Evolutionary conservation across 192 early-diverging fungal genomes (phyloP).

Genomic region (Backusella circina): DNA sequence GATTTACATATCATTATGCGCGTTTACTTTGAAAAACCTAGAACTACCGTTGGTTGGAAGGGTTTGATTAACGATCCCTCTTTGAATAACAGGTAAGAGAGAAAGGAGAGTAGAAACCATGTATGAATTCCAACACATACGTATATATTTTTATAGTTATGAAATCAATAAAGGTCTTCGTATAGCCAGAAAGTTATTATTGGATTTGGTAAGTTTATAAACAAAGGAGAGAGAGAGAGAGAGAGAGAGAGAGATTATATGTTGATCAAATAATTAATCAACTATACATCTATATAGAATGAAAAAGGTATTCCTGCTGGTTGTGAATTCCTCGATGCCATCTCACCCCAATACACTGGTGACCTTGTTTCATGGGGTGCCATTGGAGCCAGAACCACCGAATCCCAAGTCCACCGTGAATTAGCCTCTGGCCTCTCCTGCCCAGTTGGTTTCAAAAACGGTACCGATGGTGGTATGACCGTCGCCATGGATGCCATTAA

Average conservation of each 20-base stretch:
- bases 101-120: not conserved
- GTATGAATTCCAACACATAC: not conserved
- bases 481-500: constrained; percentile 94
- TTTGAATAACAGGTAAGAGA: constrained; percentile 55
- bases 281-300: not conserved
- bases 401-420: constrained; percentile 82
- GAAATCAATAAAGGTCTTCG: constrained; percentile 82
- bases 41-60: constrained; percentile 90
- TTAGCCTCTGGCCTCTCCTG: constrained; percentile 76
- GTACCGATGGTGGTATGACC: constrained; percentile 74
- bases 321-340: constrained; percentile 77
- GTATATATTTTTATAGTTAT: constrained; percentile 47
- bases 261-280: not conserved
- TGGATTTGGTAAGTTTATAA: constrained; percentile 56
- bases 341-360: constrained; percentile 79
- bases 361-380: constrained; percentile 75
- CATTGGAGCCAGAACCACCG: constrained; percentile 80
- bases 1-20: constrained; percentile 81
- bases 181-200: constrained; percentile 63
- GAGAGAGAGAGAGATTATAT: not conserved
- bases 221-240: not conserved
- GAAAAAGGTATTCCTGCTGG: constrained; percentile 63
- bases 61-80: constrained; percentile 85
- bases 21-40: constrained; percentile 86
- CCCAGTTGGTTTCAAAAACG: constrained; percentile 83